Base-by-base conservation (phyloP, 2,329 filamentous ascomycete genomes). In the Volutella citrinella region DNA sequence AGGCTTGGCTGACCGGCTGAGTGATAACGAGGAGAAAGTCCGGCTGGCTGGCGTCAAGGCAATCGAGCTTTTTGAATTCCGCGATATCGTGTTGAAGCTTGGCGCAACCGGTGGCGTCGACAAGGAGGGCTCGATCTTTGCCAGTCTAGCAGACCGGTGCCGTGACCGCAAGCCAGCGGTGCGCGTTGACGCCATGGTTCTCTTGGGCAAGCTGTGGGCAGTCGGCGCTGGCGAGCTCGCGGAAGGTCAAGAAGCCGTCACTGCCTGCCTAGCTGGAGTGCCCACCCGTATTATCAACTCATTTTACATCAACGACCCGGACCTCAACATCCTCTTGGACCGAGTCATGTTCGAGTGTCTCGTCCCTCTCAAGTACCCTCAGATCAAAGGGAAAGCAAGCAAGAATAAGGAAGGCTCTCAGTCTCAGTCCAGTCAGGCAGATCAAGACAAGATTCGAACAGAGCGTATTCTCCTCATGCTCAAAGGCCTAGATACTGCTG, bases 171-270 rank as follows among this genome's bases (percentile, higher is more conserved):
- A 84, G 57, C 78, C 82, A 11, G 70, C 78, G 25, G 87, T 98
- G 10, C 85, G 91, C 37, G 80, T 86, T 23, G 87, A 91, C 50
- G 90, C 88, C 16, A 95, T 95, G 78, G 83, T 81, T 31, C 72
- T 94, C 8, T 69, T 97, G 2, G 87, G 80, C 10, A 87, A 82
- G 42, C 81, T 97, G 18, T 98, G 93, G 93, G 90, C 87, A n/a
- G 90, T 94, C 13, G 91, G 87, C 10, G 80, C 83, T 13, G 87
- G 88, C 13, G 90, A 95, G 51, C 85, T 98, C 49, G 81, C 87
- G 16, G 79, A 84, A 32, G 87, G 87, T 11, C 84, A 91, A 50
- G 87, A 95, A 48, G 69, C 74, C 13, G 83, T 95, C 14, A 76
- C 75, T 10, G 69, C 78, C 9, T 76, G 91, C n/a, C 69, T 98